These are phyloP conservation scores for Periconia macrospinosa DNA, from an alignment of 2,329 filamentous ascomycete genomes.

Conservation along the genomic window DNA sequence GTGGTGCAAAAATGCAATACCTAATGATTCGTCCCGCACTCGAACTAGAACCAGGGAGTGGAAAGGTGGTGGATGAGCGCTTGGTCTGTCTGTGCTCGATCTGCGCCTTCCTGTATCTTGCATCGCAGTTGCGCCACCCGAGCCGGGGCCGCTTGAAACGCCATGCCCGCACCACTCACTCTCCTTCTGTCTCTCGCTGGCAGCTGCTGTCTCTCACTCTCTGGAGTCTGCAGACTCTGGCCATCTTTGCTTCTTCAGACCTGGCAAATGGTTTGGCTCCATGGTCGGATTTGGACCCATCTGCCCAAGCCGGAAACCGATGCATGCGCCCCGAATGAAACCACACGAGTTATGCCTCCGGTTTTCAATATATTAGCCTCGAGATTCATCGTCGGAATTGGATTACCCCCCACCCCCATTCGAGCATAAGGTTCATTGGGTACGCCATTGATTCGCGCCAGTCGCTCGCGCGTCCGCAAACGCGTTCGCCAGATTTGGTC, in stretches of 20 bases:
- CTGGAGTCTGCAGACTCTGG: too few relatives aligned
- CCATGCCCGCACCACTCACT: conserved; percentile 34
- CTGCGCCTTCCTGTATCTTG: conserved; percentile 24
- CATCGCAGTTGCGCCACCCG: conserved; percentile 35
- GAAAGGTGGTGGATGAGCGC: too few relatives aligned
- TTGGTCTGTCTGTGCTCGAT: background rate
- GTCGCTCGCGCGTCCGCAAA: conserved; percentile 14
- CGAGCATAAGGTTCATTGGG: too few relatives aligned
- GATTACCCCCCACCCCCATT: background rate
- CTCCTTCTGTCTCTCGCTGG: background rate
- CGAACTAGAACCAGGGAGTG: too few relatives aligned
- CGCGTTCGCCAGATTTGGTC: conserved; percentile 31
- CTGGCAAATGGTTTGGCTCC: too few relatives aligned
- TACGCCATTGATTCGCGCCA: background rate
- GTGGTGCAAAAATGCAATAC: too few relatives aligned
- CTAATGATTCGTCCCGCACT: too few relatives aligned
- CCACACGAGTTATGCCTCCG: too few relatives aligned
- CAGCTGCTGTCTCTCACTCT: too few relatives aligned
- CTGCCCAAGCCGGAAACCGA: background rate
- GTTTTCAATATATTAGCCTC: background rate
- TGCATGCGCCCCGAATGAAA: background rate
- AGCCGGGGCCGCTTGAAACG: conserved; percentile 23
- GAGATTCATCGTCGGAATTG: background rate
- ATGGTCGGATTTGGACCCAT: background rate
- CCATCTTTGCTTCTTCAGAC: too few relatives aligned